phyloP scores from a whole-genome alignment of 305 asterid genomes.

The Solanum hybrid region DNA sequence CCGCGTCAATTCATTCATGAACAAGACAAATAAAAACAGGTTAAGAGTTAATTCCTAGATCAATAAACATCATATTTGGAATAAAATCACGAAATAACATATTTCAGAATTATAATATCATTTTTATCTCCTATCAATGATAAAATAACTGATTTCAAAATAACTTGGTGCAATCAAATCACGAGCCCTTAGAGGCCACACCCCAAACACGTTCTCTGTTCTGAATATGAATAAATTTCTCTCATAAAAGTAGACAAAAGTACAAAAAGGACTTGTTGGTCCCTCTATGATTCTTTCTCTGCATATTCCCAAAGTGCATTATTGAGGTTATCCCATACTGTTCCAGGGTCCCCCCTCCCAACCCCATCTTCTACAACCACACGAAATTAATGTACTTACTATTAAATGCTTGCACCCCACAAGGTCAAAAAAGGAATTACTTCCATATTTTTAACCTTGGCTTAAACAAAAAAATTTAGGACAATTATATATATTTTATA shows the following conservation, averaged over 20 bases:
- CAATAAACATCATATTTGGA: background rate
- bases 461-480: background rate
- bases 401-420: background rate
- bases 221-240: background rate
- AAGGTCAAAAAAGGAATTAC: background rate
- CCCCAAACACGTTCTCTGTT: conserved; percentile 1
- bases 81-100: background rate
- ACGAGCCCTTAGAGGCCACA: background rate
- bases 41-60: background rate
- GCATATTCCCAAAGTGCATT: conserved; percentile 16
- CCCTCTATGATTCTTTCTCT: background rate
- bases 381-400: background rate
- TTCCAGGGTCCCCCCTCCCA: background rate
- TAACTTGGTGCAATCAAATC: background rate
- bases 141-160: background rate
- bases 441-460: background rate
- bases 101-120: background rate
- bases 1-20: background rate
- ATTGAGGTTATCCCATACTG: conserved; percentile 12
- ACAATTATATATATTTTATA: background rate
- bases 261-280: conserved; percentile 10
- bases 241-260: conserved; percentile 3
- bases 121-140: background rate
- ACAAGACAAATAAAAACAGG: background rate
- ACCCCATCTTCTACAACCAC: background rate